A percentile compares a stretch with the other conserved stretches of the same genome.
phyloP scores from a whole-genome alignment of 169 alveolate genomes.

The Blepharisma undulans region DNA sequence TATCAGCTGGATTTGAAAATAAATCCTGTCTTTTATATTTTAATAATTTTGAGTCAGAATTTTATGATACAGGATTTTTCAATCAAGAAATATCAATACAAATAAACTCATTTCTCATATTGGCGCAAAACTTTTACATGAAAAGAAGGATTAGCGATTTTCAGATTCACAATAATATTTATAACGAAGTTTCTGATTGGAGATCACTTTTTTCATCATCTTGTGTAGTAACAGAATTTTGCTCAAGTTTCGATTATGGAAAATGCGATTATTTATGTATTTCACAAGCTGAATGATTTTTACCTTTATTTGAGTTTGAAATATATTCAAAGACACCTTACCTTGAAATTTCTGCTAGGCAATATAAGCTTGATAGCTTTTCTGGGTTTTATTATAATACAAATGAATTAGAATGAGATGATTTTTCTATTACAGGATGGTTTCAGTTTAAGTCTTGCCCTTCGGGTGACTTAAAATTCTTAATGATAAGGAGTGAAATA shows the following conservation, averaged over 20 bases:
- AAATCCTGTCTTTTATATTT: too few relatives aligned
- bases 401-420: neutral
- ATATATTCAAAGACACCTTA: neutral
- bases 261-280: neutral
- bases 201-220: neutral
- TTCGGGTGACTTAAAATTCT: neutral
- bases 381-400: neutral
- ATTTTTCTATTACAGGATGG: neutral
- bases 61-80: too few relatives aligned
- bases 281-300: neutral
- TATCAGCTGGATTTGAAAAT: too few relatives aligned
- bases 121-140: neutral
- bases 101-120: neutral
- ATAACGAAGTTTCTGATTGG: neutral
- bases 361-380: neutral
- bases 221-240: neutral
- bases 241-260: neutral
- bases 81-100: too few relatives aligned
- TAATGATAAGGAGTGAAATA: neutral
- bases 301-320: neutral
- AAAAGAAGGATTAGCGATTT: neutral
- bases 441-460: neutral
- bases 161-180: neutral
- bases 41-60: too few relatives aligned
- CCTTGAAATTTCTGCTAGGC: neutral